Evolutionary conservation across 1,284 basidiomycete genomes (phyloP), one percentile per base, ranked within the genome.

Genomic region (Apiotrichum sp.): DNA sequence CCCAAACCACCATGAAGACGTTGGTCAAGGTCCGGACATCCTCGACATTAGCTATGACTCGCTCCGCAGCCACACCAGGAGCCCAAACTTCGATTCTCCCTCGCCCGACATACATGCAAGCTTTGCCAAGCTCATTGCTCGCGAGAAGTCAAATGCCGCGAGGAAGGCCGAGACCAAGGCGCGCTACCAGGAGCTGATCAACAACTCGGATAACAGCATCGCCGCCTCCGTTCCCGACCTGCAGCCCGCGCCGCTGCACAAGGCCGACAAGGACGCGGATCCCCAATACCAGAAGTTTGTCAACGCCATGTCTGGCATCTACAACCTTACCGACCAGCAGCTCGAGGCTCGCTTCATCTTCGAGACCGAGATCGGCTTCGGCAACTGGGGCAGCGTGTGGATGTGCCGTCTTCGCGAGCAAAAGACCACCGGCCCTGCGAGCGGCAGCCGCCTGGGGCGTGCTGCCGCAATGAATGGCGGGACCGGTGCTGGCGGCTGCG

Each of bases 361-460:
- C 50, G 54, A 62, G 8, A 41, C 63, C 10, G 70, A 75, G 56
- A 67, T 76, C 11, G 76, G 75, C 8, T 72, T 68, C 42, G 75
- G 75, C 8, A 77, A 77, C 56, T 77, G 75, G 76, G 76, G 76
- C 1, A 63, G 63, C 43, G 74, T 76, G 6, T 77, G 71, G 72
- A 55, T 65, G 32, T 67, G 65, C 53, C 64, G 65, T 41, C 69
- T 67, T 2, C 44, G 52, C n/a, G 36, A 52, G 16, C 6, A 35
- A 22, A 38, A 13, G n/a, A 13, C 41, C 16, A 40, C 9, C 42
- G 13, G 22, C 14, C 22, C 22, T 22, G 22, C 22, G 22, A 22
- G 16, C 11, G 50, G 43, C 6, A 16, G 47, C 29, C 52, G 50
- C 34, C 54, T 73, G 5, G 72, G 72, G 1, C 63, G 48, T 42